Evolutionary conservation across 1,284 basidiomycete genomes (phyloP), one percentile per base, ranked within the genome.

Genomic region (Taiwanofungus camphoratus): DNA sequence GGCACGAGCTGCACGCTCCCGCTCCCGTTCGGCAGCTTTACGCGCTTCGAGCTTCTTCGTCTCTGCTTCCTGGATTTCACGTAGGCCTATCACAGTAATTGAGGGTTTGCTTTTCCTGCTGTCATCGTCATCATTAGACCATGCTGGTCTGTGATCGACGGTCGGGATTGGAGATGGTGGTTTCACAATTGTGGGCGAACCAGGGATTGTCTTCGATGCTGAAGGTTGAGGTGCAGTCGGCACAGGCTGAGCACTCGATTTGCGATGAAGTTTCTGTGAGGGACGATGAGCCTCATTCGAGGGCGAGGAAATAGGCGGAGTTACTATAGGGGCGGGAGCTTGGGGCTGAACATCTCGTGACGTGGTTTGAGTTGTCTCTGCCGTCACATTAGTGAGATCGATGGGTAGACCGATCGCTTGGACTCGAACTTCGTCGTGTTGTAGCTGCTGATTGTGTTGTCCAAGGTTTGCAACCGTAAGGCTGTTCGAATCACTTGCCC

Each of bases 61-160:
- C 66, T 99, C 96, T 1, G 86, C 84, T 55, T 96, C 92, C 63
- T 99, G 96, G 45, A 99, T 99, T 55, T 98, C 92, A 44, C 93
- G 83, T 39, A 99, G 69, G 52, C 87, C 89, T 21, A 82, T 69
- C n/a, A 81, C 67, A 3, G 63, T 55, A 15, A 66, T 61, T 0
- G 69, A 55, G 6, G 64, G 52, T 52, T 73, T 72, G 22, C 66
- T 59, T 60, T 77, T 80, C 59, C 76, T 78, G 32, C 64, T 61
- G 9, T 85, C 83, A 27, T 87, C 83, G 30, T 80, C 79, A 46
- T 80, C 79, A 46, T 73, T 76, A 15, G 68, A 67, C 82, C 84
- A 87, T 4, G 74, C 74, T 13, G 71, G 59, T 56, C 79, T 82
- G 18, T 61, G 43, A 27, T 73, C 58, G n/a, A 57, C 46, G 8